Percentiles rank a stretch among this genome's conserved stretches.
Conservation (phyloP, 129 eudicot genomes). For the Flaveria ramosissima region DNA sequence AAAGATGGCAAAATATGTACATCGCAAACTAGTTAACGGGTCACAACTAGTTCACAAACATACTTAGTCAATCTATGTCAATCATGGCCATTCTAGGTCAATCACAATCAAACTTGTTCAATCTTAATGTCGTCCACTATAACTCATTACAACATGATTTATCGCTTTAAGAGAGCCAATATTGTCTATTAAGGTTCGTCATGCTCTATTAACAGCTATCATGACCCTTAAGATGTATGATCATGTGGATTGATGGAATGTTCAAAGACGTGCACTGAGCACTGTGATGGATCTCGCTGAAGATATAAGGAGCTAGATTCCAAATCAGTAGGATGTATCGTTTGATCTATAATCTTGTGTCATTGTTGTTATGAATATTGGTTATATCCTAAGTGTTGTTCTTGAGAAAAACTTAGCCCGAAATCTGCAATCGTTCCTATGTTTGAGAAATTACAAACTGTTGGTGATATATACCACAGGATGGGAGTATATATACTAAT, state of each 20-base stretch:
- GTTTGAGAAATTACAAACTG: constrained; percentile 47
- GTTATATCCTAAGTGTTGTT: constrained; percentile 17
- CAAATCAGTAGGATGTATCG: constrained; percentile 45
- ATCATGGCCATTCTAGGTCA: too few relatives aligned
- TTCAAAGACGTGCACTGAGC: neutral
- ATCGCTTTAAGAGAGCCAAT: too few relatives aligned
- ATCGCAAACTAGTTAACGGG: neutral
- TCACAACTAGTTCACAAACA: neutral
- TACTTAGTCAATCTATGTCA: too few relatives aligned
- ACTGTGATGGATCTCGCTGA: constrained; percentile 36
- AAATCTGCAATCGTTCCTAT: constrained; percentile 40
- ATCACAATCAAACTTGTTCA: too few relatives aligned
- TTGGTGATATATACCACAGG: constrained; percentile 38
- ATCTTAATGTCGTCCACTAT: too few relatives aligned
- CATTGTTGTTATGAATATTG: constrained; percentile 12
- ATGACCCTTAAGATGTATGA: too few relatives aligned
- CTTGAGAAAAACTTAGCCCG: constrained; percentile 39
- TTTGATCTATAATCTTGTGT: constrained; percentile 10
- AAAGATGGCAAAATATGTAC: neutral
- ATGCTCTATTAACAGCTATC: too few relatives aligned
- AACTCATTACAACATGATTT: too few relatives aligned
- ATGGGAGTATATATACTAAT: constrained; percentile 34
- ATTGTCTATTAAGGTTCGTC: too few relatives aligned
- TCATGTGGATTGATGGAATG: too few relatives aligned
- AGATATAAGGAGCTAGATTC: neutral